phyloP scores from a whole-genome alignment of 1,284 basidiomycete species.

The Ceratobasidium sp. region DNA sequence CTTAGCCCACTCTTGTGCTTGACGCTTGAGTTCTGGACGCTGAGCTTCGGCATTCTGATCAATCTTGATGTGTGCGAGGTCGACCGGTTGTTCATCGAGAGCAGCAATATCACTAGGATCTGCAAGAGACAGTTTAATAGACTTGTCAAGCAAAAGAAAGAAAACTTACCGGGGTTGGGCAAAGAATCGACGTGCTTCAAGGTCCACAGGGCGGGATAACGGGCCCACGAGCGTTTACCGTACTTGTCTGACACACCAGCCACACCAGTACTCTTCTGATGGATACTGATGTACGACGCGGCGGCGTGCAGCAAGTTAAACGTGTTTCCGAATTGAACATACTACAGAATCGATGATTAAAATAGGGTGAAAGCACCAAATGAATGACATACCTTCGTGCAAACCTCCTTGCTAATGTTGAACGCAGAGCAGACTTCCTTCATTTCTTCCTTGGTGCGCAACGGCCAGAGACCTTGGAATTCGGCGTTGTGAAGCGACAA shows the following conservation, averaged over 20 bases:
- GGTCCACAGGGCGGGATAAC: constrained; percentile 93
- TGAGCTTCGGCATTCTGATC: constrained; percentile 85
- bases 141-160: not conserved
- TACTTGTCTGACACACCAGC: constrained; percentile 97
- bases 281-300: constrained; percentile 87
- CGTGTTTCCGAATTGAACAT: constrained; percentile 95
- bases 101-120: constrained; percentile 91
- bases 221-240: constrained; percentile 92
- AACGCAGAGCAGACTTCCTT: constrained; percentile 96
- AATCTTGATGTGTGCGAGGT: constrained; percentile 75
- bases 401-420: constrained; percentile 93
- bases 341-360: constrained; percentile 49
- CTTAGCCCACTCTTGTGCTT: constrained; percentile 92
- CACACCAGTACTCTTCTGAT: constrained; percentile 91
- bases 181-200: constrained; percentile 92
- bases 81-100: constrained; percentile 77
- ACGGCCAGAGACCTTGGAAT: constrained; percentile 94
- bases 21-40: constrained; percentile 86
- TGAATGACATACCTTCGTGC: constrained; percentile 66
- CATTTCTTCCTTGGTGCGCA: constrained; percentile 95
- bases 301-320: constrained; percentile 93
- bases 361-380: not conserved
- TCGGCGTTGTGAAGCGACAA: constrained; percentile 95
- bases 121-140: not conserved
- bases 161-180: constrained; percentile 73